Conservation (phyloP, 2,329 filamentous ascomycete genomes). For the Talaromyces sp. region DNA sequence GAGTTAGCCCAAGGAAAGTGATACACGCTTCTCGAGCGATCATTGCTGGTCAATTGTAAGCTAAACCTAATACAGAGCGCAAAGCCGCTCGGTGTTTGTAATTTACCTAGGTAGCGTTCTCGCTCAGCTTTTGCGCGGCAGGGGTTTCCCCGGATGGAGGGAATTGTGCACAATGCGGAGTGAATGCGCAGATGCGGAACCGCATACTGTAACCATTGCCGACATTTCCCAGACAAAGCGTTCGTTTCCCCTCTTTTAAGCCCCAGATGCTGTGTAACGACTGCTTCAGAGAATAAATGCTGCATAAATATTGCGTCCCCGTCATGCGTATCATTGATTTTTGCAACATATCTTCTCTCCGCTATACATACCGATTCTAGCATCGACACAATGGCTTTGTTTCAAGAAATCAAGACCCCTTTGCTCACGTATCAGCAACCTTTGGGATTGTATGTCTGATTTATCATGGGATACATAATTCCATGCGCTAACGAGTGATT, state of each 20-base stretch:
- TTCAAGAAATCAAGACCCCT: slow-evolving; percentile 9
- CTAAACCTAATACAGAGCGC: no score
- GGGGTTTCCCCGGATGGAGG: not conserved
- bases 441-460: slow-evolving; percentile 2
- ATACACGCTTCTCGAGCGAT: no score
- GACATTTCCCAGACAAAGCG: not conserved
- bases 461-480: no score
- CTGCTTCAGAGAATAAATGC: not conserved
- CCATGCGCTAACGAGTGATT: not conserved
- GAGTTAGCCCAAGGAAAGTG: no score
- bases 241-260: not conserved
- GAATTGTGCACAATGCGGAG: slow-evolving; percentile 2
- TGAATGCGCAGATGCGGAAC: not conserved
- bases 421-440: slow-evolving; percentile 1
- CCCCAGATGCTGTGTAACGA: not conserved
- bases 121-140: no score
- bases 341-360: slow-evolving; percentile 2
- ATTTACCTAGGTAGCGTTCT: no score
- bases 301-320: not conserved
- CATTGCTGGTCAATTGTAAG: no score
- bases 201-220: not conserved
- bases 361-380: not conserved
- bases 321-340: not conserved
- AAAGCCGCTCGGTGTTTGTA: no score
- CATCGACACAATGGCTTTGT: not conserved